Base-by-base conservation (phyloP, 495 filamentous ascomycete species). In the Xylaria flabelliformis region DNA sequence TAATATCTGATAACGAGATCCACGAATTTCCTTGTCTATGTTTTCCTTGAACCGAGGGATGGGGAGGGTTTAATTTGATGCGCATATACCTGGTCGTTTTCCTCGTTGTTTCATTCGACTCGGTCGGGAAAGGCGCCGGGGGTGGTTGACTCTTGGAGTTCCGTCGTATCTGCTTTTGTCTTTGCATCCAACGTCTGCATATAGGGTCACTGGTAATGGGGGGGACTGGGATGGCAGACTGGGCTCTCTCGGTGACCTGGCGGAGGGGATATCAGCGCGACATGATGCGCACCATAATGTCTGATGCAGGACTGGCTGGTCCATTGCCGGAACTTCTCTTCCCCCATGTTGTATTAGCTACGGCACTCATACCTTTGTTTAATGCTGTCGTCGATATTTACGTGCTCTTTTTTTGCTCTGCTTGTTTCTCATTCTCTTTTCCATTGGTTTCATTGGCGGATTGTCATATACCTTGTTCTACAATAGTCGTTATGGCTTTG, bases 221-320 rank as follows among this genome's bases (percentile, higher is more conserved):
- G 84, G 79, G 80, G 77, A 75, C 79, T 72, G 81, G 83, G 78
- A 82, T 81, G 79, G 81, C 81, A 82, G 67, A 68, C 74, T 62
- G 55, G 74, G 77, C 72, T 75, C 74, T 78, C 73, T 74, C 72
- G 74, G 73, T 78, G 76, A 72, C 71, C 71, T 73, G 72, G 75
- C 73, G 77, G 74, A 78, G 66, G 75, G 80, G 81, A 79, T 77
- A 81, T 80, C 74, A 71, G 80, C 75, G 79, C 81, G 48, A 67
- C 73, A 77, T 72, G 39, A 64, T 51, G 81, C 82, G 83, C 82
- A 82, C 84, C 81, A 79, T 86, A 85, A 86, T 86, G 84, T 82
- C 78, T 83, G 80, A 82, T 78, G 81, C 82, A 83, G 82, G 79
- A 78, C 81, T 86, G 84, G 85, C 85, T 86, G 85, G 85, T 82